These are phyloP conservation scores for Ogataea siamensis DNA, from an alignment of 805 yeast genomes.

Conservation along the genomic window DNA sequence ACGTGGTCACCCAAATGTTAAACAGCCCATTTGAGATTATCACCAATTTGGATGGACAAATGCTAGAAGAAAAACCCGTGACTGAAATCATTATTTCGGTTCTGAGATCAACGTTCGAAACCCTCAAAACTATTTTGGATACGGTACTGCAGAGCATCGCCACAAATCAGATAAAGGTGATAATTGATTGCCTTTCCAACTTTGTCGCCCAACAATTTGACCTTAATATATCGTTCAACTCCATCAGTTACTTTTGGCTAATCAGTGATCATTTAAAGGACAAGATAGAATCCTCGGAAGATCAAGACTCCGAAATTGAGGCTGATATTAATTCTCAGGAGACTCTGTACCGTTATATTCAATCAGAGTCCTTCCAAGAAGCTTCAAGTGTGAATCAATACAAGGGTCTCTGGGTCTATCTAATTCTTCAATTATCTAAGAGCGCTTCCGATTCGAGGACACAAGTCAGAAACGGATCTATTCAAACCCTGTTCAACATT, in stretches of 20 bases:
- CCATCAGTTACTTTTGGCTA: conserved; percentile 90
- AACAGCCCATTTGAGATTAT: conserved; percentile 55
- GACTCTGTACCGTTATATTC: conserved; percentile 20
- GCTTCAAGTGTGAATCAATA: conserved; percentile 28
- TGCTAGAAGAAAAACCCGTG: conserved; percentile 34
- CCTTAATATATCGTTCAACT: conserved; percentile 83
- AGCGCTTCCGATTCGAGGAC: conserved; percentile 64
- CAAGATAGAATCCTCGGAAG: conserved; percentile 21
- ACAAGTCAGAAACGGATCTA: conserved; percentile 86
- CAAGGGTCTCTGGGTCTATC: conserved; percentile 58
- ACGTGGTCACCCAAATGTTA: conserved; percentile 59
- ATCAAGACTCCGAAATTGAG: conserved; percentile 13
- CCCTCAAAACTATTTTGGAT: conserved; percentile 78
- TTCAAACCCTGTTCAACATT: conserved; percentile 84
- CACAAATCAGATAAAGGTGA: conserved; percentile 52
- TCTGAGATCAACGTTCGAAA: conserved; percentile 70
- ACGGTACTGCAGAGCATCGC: conserved; percentile 81
- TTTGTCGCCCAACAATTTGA: conserved; percentile 73
- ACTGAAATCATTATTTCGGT: conserved; percentile 50
- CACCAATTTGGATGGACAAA: conserved; percentile 21
- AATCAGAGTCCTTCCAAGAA: conserved; percentile 7
- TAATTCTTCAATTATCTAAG: conserved; percentile 58
- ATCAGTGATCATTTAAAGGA: conserved; percentile 72
- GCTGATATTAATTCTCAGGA: conserved; percentile 21
- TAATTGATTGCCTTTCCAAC: conserved; percentile 69